phyloP scores from a whole-genome alignment of 129 eudicot genomes.

The Smallanthus sonchifolius region DNA sequence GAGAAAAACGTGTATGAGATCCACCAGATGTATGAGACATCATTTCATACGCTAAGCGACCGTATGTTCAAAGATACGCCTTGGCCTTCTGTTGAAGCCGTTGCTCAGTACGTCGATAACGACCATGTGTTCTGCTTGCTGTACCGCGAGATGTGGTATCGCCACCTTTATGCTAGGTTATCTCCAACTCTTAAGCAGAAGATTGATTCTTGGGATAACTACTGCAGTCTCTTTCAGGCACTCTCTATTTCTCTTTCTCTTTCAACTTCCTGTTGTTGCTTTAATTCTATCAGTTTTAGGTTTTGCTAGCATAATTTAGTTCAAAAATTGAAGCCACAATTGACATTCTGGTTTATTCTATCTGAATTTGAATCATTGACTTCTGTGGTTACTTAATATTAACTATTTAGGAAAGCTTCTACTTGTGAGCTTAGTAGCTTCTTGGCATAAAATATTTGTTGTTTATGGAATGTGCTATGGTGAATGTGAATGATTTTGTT shows the following conservation, averaged over 20 bases:
- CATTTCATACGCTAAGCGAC: slow-evolving; percentile 77
- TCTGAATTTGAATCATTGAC: neutral
- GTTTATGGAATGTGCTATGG: neutral
- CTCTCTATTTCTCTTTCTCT: neutral
- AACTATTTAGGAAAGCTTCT: neutral
- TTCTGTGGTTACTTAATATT: neutral
- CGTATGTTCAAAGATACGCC: slow-evolving; percentile 84
- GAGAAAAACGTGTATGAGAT: slow-evolving; percentile 97
- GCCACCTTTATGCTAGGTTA: slow-evolving; percentile 71
- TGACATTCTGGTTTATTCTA: neutral
- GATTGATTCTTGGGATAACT: slow-evolving; percentile 92
- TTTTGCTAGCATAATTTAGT: neutral
- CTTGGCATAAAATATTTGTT: neutral
- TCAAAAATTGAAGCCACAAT: neutral
- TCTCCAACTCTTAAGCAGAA: slow-evolving; percentile 69
- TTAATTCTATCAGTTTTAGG: neutral
- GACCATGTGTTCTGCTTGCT: slow-evolving; percentile 84
- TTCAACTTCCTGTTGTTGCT: neutral
- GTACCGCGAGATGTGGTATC: slow-evolving; percentile 96
- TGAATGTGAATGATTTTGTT: neutral
- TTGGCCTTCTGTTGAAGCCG: slow-evolving; percentile 91
- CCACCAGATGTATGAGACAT: slow-evolving; percentile 94
- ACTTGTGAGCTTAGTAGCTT: neutral
- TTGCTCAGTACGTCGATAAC: slow-evolving; percentile 77
- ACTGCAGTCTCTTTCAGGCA: slow-evolving; percentile 83